A percentile compares a stretch with the other conserved stretches of the same genome.
Conservation (phyloP, 2,329 filamentous ascomycete species). For the Colletotrichum sp. region DNA sequence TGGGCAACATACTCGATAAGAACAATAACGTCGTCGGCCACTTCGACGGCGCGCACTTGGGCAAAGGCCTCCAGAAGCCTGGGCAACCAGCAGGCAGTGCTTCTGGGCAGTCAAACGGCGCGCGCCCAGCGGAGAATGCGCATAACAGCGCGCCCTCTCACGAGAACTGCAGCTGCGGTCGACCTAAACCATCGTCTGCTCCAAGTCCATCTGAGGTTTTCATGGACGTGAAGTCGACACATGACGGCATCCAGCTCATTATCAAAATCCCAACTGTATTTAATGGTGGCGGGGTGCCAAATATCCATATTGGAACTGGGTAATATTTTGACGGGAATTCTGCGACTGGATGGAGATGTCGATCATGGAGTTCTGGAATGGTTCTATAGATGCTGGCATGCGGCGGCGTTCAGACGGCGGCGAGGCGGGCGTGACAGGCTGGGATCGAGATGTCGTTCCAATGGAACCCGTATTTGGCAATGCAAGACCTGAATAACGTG, state of each 20-base stretch:
- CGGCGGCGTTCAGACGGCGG: constrained; percentile 21
- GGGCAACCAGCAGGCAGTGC: constrained; percentile 25
- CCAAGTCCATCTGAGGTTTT: constrained; percentile 59
- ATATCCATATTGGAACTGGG: constrained; percentile 33
- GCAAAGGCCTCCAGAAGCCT: constrained; percentile 47
- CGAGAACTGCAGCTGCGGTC: constrained; percentile 33
- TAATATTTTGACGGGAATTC: background rate
- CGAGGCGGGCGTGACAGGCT: background rate
- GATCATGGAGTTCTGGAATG: constrained; percentile 14
- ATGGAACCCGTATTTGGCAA: background rate
- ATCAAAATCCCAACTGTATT: constrained; percentile 64
- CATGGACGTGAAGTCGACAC: constrained; percentile 62
- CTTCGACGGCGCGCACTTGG: constrained; percentile 39
- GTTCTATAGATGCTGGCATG: constrained; percentile 12
- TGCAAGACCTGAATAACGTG: background rate
- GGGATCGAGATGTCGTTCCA: background rate
- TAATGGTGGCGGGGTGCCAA: constrained; percentile 38
- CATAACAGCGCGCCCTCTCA: constrained; percentile 26
- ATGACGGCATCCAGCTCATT: constrained; percentile 61
- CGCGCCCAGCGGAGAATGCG: constrained; percentile 23
- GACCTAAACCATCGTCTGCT: constrained; percentile 36
- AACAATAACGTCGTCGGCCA: constrained; percentile 51
- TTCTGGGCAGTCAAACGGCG: background rate
- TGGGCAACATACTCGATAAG: constrained; percentile 51
- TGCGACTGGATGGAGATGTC: background rate